Evolutionary conservation across 2,329 filamentous ascomycete genomes (phyloP).

Genomic region (Fusarium haematococcum): DNA sequence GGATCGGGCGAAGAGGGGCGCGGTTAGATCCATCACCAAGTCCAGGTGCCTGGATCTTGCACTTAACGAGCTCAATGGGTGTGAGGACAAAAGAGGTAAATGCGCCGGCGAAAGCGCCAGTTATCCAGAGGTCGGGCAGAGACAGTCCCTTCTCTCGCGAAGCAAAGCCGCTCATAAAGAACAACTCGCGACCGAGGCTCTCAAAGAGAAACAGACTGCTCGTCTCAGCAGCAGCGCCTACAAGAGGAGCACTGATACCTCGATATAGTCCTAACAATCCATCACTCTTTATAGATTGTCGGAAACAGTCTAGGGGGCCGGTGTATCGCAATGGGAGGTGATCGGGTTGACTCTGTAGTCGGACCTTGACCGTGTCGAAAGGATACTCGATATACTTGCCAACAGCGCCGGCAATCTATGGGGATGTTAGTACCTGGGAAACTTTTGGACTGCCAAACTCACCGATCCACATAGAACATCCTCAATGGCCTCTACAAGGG

Average conservation of each 20-base stretch:
- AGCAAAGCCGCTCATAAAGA: conserved; percentile 66
- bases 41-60: conserved; percentile 89
- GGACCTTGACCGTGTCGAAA: conserved; percentile 98
- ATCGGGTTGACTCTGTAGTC: conserved; percentile 94
- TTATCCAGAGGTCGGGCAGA: conserved; percentile 79
- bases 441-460: conserved; percentile 39
- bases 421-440: background rate
- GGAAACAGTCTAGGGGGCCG: conserved; percentile 93
- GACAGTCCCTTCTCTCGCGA: conserved; percentile 72
- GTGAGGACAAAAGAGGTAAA: conserved; percentile 93
- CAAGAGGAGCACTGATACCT: conserved; percentile 89
- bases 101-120: conserved; percentile 87
- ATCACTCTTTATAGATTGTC: conserved; percentile 82
- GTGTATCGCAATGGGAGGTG: conserved; percentile 83
- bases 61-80: conserved; percentile 97
- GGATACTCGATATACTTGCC: conserved; percentile 99
- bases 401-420: conserved; percentile 81
- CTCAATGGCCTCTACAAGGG: conserved; percentile 77
- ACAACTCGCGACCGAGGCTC: conserved; percentile 74
- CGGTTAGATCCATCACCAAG: conserved; percentile 55
- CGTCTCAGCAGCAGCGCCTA: conserved; percentile 92
- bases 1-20: conserved; percentile 70
- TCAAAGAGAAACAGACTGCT: conserved; percentile 95
- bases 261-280: conserved; percentile 88
- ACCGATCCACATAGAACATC: conserved; percentile 91